Evolutionary conservation across 2,329 filamentous ascomycete genomes (phyloP), one percentile per base, ranked within the genome.

Genomic region (Blastomyces silverae): DNA sequence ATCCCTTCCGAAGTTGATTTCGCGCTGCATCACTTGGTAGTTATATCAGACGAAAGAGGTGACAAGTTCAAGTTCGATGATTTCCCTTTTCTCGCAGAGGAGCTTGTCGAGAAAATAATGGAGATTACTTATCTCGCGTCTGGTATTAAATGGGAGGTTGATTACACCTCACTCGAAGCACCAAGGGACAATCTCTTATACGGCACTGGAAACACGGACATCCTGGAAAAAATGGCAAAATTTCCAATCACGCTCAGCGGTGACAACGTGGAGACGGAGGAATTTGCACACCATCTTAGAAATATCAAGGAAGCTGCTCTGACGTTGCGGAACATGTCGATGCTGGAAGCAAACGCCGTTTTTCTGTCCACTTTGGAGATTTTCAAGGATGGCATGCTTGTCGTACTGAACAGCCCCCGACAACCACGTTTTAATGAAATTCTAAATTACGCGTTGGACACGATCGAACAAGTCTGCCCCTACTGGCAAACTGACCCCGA

Each of bases 1-100:
- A 85, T 96, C 34, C 84, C 84, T 3, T 84, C 87, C 15, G 93
- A 99, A 74, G 89, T 97, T 71, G 87, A 91, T n/a, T 97, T 95
- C 77, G 93, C 92, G 0, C 81, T 97, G 13, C 91, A 96, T 71
- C 93, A 97, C 71, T 80, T 97, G 3, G 92, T 97, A 66, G 96
- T 96, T 74, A 97, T 97, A 37, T 97, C 92, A 0, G 94, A 89
- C 73, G 92, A 97, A 76, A 86, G 92, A 55, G 93, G 93, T 57
- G 94, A 97, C 74, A 96, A 96, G 76, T 97, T 96, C 78, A 89
- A 91, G 66, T 97, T 97, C 69, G 92, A 96, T 70, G 90, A 91
- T 5, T 97, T 97, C 70, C 89, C 90, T 1, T 88, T 91, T 11
- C 83, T 99, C 37, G 91, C 91, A 0, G 94, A 97, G 76, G 90